phyloP scores from a whole-genome alignment of 495 filamentous ascomycete genomes.

The Articulospora tetracladia region DNA sequence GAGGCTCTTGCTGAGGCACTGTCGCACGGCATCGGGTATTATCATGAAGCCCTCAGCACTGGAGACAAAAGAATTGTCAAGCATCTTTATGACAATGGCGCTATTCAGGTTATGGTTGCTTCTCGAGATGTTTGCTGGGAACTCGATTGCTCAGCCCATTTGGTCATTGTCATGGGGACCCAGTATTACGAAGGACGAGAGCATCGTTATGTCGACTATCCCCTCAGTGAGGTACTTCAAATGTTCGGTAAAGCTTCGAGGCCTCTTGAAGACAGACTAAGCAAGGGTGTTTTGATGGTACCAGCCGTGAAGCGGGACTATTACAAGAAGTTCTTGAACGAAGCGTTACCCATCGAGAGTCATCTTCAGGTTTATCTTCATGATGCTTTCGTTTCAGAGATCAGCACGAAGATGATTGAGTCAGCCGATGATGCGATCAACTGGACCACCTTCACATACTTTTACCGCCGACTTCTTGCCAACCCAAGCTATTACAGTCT shows the following conservation, averaged over 20 bases:
- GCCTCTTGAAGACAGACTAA: slow-evolving; percentile 70
- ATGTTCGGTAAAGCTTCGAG: slow-evolving; percentile 96
- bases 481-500: slow-evolving; percentile 97
- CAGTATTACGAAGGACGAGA: slow-evolving; percentile 97
- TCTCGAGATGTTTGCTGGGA: slow-evolving; percentile 98
- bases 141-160: slow-evolving; percentile 77
- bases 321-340: slow-evolving; percentile 98
- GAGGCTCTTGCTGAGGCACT: slow-evolving; percentile 82
- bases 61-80: slow-evolving; percentile 92
- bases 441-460: slow-evolving; percentile 98
- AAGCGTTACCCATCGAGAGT: slow-evolving; percentile 92
- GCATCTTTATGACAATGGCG: slow-evolving; percentile 85
- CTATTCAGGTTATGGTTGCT: slow-evolving; percentile 88
- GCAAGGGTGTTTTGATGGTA: slow-evolving; percentile 91
- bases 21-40: slow-evolving; percentile 96
- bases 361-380: slow-evolving; percentile 87
- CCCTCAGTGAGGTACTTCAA: slow-evolving; percentile 94
- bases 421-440: slow-evolving; percentile 98
- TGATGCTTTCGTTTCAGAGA: slow-evolving; percentile 95
- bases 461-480: slow-evolving; percentile 93
- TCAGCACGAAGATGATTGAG: slow-evolving; percentile 87
- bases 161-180: slow-evolving; percentile 97
- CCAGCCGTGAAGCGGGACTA: slow-evolving; percentile 92
- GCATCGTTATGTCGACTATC: slow-evolving; percentile 96
- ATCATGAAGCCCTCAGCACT: slow-evolving; percentile 84